Conservation (phyloP, 2,329 filamentous ascomycete species). For the Botrytis squamosa region DNA sequence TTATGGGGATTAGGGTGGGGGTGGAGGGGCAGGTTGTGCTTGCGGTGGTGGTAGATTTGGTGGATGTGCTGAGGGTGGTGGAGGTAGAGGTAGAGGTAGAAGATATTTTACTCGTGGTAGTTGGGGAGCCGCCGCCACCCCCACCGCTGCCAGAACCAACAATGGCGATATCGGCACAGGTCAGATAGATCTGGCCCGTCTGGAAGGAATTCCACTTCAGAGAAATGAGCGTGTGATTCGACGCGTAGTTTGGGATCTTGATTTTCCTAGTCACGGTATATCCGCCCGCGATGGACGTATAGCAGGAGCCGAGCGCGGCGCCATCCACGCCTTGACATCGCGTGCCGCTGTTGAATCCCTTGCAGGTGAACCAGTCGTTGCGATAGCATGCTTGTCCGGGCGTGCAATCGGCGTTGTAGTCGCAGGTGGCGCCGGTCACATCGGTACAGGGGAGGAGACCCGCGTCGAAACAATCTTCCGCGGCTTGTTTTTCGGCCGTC, state of each 20-base stretch:
- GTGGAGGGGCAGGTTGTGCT: slow-evolving; percentile 43
- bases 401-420: slow-evolving; percentile 49
- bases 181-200: slow-evolving; percentile 53
- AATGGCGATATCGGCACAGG: slow-evolving; percentile 54
- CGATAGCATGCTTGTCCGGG: slow-evolving; percentile 46
- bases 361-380: slow-evolving; percentile 57
- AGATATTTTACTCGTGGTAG: slow-evolving; percentile 20
- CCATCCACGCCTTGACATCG: not conserved
- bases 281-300: not conserved
- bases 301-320: not conserved
- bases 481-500: slow-evolving; percentile 51
- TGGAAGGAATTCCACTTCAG: slow-evolving; percentile 57
- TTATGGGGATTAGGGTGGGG: slow-evolving; percentile 54
- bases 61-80: slow-evolving; percentile 22
- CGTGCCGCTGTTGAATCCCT: slow-evolving; percentile 45
- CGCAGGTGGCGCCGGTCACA: slow-evolving; percentile 50
- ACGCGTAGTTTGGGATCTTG: slow-evolving; percentile 34
- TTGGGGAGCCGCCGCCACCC: slow-evolving; percentile 8
- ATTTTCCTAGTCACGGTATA: slow-evolving; percentile 8
- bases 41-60: slow-evolving; percentile 33
- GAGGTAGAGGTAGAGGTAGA: slow-evolving; percentile 16
- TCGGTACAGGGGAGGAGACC: slow-evolving; percentile 51
- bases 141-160: not conserved
- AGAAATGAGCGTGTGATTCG: slow-evolving; percentile 51
- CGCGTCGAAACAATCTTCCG: slow-evolving; percentile 52